These are phyloP conservation scores for Monilinia aucupariae DNA, from an alignment of 2,329 filamentous ascomycete species.

Conservation along the genomic window DNA sequence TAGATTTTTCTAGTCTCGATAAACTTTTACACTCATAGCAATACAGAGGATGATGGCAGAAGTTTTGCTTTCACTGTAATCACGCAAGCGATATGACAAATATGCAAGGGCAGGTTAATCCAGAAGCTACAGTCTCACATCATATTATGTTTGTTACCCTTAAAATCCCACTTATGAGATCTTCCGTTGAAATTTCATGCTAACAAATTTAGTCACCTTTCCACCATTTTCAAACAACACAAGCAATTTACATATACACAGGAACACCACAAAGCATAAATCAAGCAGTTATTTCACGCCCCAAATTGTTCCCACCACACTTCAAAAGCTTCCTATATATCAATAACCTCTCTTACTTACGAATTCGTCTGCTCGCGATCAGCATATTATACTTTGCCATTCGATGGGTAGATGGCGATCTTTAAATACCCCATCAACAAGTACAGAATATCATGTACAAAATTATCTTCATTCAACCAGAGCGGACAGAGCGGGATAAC, in stretches of 20 bases:
- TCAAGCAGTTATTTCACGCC: neutral
- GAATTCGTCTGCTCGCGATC: no score
- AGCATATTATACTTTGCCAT: no score
- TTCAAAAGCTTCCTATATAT: neutral
- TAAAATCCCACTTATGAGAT: neutral
- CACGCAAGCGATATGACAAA: neutral
- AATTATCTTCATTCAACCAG: conserved; percentile 38
- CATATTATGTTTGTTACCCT: neutral
- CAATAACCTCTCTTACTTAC: no score
- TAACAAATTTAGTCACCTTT: neutral
- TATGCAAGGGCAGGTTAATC: no score
- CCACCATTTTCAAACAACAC: neutral
- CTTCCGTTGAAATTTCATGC: neutral
- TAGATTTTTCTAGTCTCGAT: neutral
- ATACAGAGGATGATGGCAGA: no score
- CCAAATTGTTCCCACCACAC: neutral
- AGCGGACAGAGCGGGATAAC: conserved; percentile 72
- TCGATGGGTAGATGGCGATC: no score
- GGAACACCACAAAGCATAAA: neutral
- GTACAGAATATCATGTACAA: conserved; percentile 36
- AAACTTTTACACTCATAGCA: no score
- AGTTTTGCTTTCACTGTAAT: neutral
- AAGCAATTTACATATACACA: neutral
- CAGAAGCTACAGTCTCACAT: neutral
- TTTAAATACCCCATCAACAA: neutral